A percentile compares a stretch with the other conserved stretches of the same genome.
These are phyloP conservation scores for Suillus luteus DNA, from an alignment of 768 basidiomycete species.

Conservation along the genomic window DNA sequence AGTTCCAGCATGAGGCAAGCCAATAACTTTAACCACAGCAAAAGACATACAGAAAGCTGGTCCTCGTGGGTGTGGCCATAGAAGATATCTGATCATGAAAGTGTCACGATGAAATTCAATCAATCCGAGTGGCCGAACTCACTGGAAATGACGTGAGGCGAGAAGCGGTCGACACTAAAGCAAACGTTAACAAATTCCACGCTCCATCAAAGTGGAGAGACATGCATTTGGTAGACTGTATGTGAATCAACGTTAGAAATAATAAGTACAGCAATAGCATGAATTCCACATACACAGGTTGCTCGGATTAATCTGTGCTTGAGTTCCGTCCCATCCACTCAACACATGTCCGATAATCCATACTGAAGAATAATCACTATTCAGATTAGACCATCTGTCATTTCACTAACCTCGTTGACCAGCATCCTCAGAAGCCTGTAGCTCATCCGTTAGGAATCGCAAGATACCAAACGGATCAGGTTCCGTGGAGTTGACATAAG, in stretches of 20 bases:
- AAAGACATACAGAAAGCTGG: constrained; percentile 51
- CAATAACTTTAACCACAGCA: not conserved
- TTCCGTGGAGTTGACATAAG: constrained; percentile 48
- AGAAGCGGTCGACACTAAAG: constrained; percentile 45
- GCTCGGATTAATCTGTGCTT: constrained; percentile 43
- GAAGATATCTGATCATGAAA: constrained; percentile 51
- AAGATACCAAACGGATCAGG: constrained; percentile 52
- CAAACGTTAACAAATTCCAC: not conserved
- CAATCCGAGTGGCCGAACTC: constrained; percentile 17
- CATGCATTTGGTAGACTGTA: constrained; percentile 51
- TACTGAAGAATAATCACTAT: constrained; percentile 27
- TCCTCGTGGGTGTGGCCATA: constrained; percentile 78
- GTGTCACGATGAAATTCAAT: constrained; percentile 3
- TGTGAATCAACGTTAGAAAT: constrained; percentile 9
- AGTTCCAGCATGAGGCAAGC: not conserved
- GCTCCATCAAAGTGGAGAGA: not conserved
- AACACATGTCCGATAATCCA: constrained; percentile 56
- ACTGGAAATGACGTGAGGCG: constrained; percentile 50
- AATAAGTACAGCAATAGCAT: not conserved
- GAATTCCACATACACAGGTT: constrained; percentile 41
- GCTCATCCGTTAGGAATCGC: constrained; percentile 51
- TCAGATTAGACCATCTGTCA: not conserved
- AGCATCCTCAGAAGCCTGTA: constrained; percentile 53
- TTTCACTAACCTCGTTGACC: constrained; percentile 42
- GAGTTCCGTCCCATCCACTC: constrained; percentile 47